Evolutionary conservation across 1,284 basidiomycete species (phyloP).

Genomic region (Trichosporon sp.): DNA sequence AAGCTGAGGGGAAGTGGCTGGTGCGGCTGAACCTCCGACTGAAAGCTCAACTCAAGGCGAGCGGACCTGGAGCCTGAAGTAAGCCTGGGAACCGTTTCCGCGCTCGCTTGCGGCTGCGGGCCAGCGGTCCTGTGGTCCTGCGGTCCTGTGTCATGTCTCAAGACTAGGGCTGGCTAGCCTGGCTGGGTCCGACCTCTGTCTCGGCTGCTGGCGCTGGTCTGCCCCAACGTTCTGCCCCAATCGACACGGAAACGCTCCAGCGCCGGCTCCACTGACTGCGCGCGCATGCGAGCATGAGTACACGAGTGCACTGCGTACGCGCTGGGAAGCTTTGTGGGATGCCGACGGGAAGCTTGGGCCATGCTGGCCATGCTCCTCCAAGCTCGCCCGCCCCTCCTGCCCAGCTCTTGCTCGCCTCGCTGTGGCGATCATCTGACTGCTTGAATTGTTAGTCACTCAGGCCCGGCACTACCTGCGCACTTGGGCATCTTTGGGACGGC

Average conservation of each 20-base stretch:
- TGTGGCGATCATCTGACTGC: background rate
- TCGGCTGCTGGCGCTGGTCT: background rate
- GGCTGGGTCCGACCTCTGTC: background rate
- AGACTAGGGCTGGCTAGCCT: background rate
- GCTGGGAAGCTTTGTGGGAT: background rate
- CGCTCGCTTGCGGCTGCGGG: background rate
- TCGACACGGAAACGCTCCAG: background rate
- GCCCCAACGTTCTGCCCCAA: background rate
- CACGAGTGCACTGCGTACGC: background rate
- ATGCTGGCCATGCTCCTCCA: too few relatives aligned
- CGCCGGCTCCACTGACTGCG: background rate
- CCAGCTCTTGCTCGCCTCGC: background rate
- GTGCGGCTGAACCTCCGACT: background rate
- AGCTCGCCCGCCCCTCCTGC: background rate
- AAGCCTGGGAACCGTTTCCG: background rate
- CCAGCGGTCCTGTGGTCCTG: too few relatives aligned
- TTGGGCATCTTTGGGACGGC: background rate
- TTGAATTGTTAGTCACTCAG: background rate
- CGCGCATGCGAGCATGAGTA: background rate
- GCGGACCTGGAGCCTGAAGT: background rate
- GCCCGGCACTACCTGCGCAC: background rate
- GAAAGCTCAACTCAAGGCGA: background rate
- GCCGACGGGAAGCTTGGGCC: background rate
- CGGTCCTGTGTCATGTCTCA: background rate
- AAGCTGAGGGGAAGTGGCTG: too few relatives aligned